phyloP scores from a whole-genome alignment of 179 eudicot genomes.

The Amaranthus tricolor region DNA sequence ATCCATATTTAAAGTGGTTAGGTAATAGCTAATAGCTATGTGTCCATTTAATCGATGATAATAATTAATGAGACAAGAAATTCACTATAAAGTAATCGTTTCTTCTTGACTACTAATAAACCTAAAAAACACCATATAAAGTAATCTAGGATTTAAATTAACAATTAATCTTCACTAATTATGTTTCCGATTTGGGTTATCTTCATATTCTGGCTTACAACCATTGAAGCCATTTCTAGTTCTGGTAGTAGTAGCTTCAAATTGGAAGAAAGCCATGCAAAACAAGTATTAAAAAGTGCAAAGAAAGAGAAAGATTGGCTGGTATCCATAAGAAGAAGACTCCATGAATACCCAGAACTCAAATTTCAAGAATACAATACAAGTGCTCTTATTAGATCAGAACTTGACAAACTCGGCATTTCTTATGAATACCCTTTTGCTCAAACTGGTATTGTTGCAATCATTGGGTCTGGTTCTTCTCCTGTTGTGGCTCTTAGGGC shows the following conservation, averaged over 20 bases:
- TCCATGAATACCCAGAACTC: slow-evolving; percentile 86
- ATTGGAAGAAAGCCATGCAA: slow-evolving; percentile 33
- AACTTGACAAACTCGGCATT: slow-evolving; percentile 63
- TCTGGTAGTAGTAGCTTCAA: neutral
- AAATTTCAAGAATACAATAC: slow-evolving; percentile 72
- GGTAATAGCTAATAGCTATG: too few species aligned
- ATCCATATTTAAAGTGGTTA: too few species aligned
- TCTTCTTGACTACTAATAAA: too few species aligned
- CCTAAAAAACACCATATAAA: too few species aligned
- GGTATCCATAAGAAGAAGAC: slow-evolving; percentile 60
- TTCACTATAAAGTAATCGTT: too few species aligned
- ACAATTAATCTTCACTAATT: neutral
- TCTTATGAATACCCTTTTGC: slow-evolving; percentile 69
- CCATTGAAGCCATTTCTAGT: neutral
- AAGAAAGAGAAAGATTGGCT: slow-evolving; percentile 60
- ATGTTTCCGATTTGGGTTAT: slow-evolving; percentile 1
- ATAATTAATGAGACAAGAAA: too few species aligned
- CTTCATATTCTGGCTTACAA: slow-evolving; percentile 5
- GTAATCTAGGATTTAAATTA: too few species aligned
- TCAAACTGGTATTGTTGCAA: slow-evolving; percentile 75
- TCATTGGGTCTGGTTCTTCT: slow-evolving; percentile 54
- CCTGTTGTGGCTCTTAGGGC: slow-evolving; percentile 87
- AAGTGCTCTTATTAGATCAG: slow-evolving; percentile 62
- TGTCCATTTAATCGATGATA: too few species aligned
- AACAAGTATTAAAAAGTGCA: slow-evolving; percentile 45